Percentiles rank a stretch among this genome's conserved stretches.
Conservation (phyloP, 2,329 filamentous ascomycete species). For the Fusarium goolgardi region DNA sequence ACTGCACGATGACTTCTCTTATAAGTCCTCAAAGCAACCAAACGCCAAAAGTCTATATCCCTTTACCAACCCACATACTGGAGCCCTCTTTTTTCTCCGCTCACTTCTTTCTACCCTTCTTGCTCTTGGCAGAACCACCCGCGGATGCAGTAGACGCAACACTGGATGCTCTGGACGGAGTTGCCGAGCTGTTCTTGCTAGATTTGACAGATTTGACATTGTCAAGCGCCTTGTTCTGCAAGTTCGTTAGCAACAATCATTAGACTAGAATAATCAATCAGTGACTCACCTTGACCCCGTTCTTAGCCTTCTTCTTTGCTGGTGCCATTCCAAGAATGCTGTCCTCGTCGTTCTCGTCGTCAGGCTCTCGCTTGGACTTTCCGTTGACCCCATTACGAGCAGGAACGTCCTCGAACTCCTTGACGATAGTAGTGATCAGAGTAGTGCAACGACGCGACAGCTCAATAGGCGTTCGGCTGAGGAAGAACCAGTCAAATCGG, state of each 20-base stretch:
- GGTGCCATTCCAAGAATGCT: conserved; percentile 82
- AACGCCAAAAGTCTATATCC: conserved; percentile 44
- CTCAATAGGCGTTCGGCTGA: conserved; percentile 92
- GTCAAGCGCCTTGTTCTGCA: conserved; percentile 92
- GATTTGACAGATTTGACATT: conserved; percentile 87
- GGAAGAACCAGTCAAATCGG: conserved; percentile 99
- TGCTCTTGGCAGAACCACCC: conserved; percentile 64
- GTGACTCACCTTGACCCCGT: conserved; percentile 80
- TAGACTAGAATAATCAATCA: neutral
- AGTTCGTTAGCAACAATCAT: conserved; percentile 29
- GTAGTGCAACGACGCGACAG: conserved; percentile 94
- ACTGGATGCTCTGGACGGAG: conserved; percentile 87
- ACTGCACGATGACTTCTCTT: conserved; percentile 33
- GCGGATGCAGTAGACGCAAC: conserved; percentile 79
- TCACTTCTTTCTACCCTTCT: conserved; percentile 54
- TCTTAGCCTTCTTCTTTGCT: conserved; percentile 95
- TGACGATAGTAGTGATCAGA: conserved; percentile 90
- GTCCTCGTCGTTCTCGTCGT: conserved; percentile 87
- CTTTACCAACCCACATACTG: conserved; percentile 26
- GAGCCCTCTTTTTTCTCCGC: conserved; percentile 11
- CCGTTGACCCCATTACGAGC: conserved; percentile 73
- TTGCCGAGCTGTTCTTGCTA: conserved; percentile 79
- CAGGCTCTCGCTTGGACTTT: conserved; percentile 77
- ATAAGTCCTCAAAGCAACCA: conserved; percentile 38
- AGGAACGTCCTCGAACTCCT: conserved; percentile 85